Conservation (phyloP, 495 filamentous ascomycete genomes). For the Aspergillus mulundensis region DNA sequence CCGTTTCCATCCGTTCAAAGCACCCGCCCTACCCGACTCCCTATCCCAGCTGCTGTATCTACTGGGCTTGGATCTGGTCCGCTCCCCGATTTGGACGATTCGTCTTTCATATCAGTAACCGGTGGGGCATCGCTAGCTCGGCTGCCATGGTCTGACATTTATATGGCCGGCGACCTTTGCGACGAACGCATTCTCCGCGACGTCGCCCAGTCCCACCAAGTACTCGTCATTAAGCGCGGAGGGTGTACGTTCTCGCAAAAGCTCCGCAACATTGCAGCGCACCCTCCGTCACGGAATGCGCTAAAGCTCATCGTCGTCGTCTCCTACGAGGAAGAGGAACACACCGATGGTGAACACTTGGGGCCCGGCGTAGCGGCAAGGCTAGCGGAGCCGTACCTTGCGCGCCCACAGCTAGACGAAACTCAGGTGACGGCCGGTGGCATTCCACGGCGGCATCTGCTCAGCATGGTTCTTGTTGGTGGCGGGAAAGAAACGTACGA, state of each 20-base stretch:
- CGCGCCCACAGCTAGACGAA: slow-evolving; percentile 74
- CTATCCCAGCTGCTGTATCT: slow-evolving; percentile 65
- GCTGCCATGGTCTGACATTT: slow-evolving; percentile 66
- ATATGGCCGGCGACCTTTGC: slow-evolving; percentile 69
- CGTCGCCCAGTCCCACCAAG: slow-evolving; percentile 62
- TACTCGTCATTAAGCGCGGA: slow-evolving; percentile 81
- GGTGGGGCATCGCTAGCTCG: slow-evolving; percentile 37
- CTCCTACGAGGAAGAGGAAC: slow-evolving; percentile 50
- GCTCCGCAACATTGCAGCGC: slow-evolving; percentile 75
- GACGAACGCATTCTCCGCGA: slow-evolving; percentile 54
- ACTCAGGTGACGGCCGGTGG: slow-evolving; percentile 68
- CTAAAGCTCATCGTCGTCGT: slow-evolving; percentile 83
- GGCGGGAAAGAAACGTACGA: slow-evolving; percentile 68
- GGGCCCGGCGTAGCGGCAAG: slow-evolving; percentile 35
- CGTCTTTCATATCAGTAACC: slow-evolving; percentile 38
- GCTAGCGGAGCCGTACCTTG: slow-evolving; percentile 40
- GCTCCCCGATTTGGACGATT: slow-evolving; percentile 62
- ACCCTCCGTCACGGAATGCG: slow-evolving; percentile 51
- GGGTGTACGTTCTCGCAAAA: slow-evolving; percentile 83
- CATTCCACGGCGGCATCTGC: slow-evolving; percentile 64
- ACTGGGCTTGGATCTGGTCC: slow-evolving; percentile 73
- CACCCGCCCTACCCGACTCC: slow-evolving; percentile 34
- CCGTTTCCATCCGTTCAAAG: slow-evolving; percentile 19
- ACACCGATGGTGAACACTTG: not conserved
- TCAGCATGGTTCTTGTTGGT: slow-evolving; percentile 81